Percentiles rank a stretch among this genome's conserved stretches.
These are phyloP conservation scores for Cylindrotheca fusiformis DNA, from an alignment of 108 stramenopile genomes.

Conservation along the genomic window DNA sequence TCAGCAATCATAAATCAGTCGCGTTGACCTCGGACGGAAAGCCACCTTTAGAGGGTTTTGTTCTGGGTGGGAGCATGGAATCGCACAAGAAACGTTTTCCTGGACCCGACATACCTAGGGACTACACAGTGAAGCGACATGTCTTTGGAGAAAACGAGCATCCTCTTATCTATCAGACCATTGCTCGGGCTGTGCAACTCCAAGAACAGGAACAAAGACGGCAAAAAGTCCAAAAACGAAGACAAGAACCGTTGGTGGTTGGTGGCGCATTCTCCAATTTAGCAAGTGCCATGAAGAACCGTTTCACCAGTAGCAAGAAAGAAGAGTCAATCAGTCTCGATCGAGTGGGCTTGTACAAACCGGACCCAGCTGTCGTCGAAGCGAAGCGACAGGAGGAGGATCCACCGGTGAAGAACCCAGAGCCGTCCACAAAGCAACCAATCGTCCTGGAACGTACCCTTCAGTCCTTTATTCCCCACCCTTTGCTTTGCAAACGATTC, in stretches of 20 bases:
- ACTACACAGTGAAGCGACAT: slow-evolving; percentile 38
- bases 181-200: slow-evolving; percentile 26
- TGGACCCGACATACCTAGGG: slow-evolving; percentile 53
- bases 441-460: slow-evolving; percentile 22
- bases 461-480: slow-evolving; percentile 32
- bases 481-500: slow-evolving; percentile 57
- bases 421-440: background rate
- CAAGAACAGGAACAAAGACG: slow-evolving; percentile 18
- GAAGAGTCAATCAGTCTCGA: background rate
- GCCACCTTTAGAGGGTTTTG: slow-evolving; percentile 48
- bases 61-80: slow-evolving; percentile 33
- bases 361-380: slow-evolving; percentile 12
- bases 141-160: slow-evolving; percentile 41
- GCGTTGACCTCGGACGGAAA: slow-evolving; percentile 37
- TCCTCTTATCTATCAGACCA: slow-evolving; percentile 27
- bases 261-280: slow-evolving; percentile 35
- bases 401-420: background rate
- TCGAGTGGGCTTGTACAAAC: slow-evolving; percentile 24
- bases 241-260: background rate
- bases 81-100: slow-evolving; percentile 39
- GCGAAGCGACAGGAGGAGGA: background rate
- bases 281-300: slow-evolving; percentile 43
- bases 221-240: slow-evolving; percentile 12
- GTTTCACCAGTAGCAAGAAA: slow-evolving; percentile 32
- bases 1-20: background rate